phyloP scores from a whole-genome alignment of 2,329 filamentous ascomycete species.

The Hypoxylon sp. region DNA sequence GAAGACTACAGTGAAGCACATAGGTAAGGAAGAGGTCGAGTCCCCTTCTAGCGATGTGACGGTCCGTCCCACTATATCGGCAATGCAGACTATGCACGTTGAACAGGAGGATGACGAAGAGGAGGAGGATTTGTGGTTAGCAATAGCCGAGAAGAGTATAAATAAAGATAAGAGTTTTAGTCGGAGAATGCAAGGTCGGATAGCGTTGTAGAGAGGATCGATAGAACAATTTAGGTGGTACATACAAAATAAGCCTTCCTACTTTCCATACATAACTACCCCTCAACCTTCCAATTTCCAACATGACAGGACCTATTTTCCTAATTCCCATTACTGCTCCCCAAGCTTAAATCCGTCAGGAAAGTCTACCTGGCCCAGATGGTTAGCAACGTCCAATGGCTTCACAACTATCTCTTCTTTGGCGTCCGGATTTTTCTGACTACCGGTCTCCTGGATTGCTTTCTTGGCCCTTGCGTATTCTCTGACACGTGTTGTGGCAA shows the following conservation, averaged over 20 bases:
- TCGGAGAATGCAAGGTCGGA: constrained; percentile 19
- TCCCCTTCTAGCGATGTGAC: not conserved
- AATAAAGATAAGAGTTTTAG: constrained; percentile 8
- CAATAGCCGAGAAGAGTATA: constrained; percentile 33
- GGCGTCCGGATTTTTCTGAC: constrained; percentile 6
- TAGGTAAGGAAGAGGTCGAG: not conserved
- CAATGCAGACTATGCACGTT: not conserved
- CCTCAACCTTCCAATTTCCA: not conserved
- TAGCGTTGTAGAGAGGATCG: constrained; percentile 7
- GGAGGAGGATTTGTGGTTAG: constrained; percentile 46
- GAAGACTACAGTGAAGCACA: not conserved
- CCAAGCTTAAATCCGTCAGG: constrained; percentile 45
- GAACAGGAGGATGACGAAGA: constrained; percentile 5
- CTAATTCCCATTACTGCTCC: constrained; percentile 9
- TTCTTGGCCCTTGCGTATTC: constrained; percentile 62
- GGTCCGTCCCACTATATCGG: not conserved
- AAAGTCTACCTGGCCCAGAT: constrained; percentile 46
- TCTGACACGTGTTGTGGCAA: constrained; percentile 60
- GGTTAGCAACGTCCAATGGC: constrained; percentile 48
- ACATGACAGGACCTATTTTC: not conserved
- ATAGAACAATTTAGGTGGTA: not conserved
- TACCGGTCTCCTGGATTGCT: constrained; percentile 49
- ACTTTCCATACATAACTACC: not conserved
- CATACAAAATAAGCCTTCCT: constrained; percentile 18
- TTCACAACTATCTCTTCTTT: constrained; percentile 24